Evolutionary conservation across 139 green algal genomes (phyloP), one percentile per base, ranked within the genome.

Genomic region (Chlorella sorokiniana): DNA sequence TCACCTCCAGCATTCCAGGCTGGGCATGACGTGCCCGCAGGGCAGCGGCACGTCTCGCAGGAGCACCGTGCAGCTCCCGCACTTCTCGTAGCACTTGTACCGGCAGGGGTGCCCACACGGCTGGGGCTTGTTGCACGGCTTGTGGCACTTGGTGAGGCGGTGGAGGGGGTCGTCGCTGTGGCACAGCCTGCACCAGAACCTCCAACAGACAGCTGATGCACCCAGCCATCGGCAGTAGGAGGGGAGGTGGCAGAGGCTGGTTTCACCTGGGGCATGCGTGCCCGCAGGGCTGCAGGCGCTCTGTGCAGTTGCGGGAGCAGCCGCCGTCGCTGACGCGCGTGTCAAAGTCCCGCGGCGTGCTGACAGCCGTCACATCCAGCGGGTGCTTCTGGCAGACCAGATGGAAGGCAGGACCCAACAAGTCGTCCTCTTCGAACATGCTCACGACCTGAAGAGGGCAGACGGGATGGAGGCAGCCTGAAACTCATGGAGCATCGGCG

Each of bases 381-480:
- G 80, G 78, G 64, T 95, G 91, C 6, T 83, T 78, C 64, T 89
- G 82, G 86, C 91, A 95, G 22, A 78, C 72, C 6, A 86, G 81
- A 3, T 86, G 88, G 38, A 95, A 77, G 23, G 84, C 84, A 27
- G 61, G 35, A 37, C 84, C 45, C 0, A 93, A 59, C 4, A 31
- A 22, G 1, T 67, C 75, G 1, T 25, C 4, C 0, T 65, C 79
- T 29, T 85, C 70, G 31, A 93, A 65, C 78, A 84, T 81, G 14
- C 76, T 81, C 37, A 92, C 31, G 41, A 93, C 81, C 18, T 35
- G 54, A 0, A 14, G 8, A 89, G 62, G 11, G 29, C 62, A 69
- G n/a, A n/a, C n/a, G n/a, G n/a, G n/a, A 37, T 41, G 29, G 16
- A 33, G 11, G 62, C n/a, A 20, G 62, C 22, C 10, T 18, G 62